Percentiles rank a stretch among this genome's conserved stretches.
These are phyloP conservation scores for Nothopassalora personata DNA, from an alignment of 2,329 filamentous ascomycete genomes.

Conservation along the genomic window DNA sequence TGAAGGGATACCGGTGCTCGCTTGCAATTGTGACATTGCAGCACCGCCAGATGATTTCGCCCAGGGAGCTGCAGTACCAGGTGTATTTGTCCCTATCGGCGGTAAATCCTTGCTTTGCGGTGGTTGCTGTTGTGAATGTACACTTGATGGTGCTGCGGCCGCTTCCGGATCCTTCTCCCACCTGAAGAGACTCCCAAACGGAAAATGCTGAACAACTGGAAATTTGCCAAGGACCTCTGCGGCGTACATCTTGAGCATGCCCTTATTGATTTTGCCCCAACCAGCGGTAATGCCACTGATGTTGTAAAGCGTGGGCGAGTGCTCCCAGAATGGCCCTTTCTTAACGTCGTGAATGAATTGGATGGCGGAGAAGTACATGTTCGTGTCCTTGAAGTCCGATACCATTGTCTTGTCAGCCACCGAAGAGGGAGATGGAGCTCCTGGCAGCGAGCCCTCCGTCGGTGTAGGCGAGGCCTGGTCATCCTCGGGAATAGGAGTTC, in stretches of 20 bases:
- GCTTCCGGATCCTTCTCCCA: conserved; percentile 45
- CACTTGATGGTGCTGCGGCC: conserved; percentile 18
- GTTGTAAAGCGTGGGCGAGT: conserved; percentile 90
- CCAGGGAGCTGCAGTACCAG: conserved; percentile 28
- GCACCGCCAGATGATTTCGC: conserved; percentile 13
- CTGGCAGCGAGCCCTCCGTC: conserved; percentile 67
- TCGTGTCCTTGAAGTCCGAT: conserved; percentile 37
- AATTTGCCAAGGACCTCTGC: conserved; percentile 95
- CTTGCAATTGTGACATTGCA: conserved; percentile 21
- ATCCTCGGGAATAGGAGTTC: conserved; percentile 64
- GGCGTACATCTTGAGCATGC: conserved; percentile 99
- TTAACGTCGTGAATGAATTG: conserved; percentile 98
- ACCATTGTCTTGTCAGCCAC: conserved; percentile 48
- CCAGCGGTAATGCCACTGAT: conserved; percentile 80
- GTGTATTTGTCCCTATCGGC: conserved; percentile 4
- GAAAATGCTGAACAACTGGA: conserved; percentile 92
- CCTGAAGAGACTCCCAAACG: conserved; percentile 46
- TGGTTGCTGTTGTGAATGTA: conserved; percentile 31
- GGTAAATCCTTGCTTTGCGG: conserved; percentile 22
- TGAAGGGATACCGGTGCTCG: conserved; percentile 26
- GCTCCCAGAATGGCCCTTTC: conserved; percentile 87
- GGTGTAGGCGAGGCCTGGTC: conserved; percentile 52
- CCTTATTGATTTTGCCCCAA: conserved; percentile 97
- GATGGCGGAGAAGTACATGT: conserved; percentile 88
- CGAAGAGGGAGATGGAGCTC: conserved; percentile 63